Conservation (phyloP, 1,284 basidiomycete genomes). For the Porodaedalea pini region DNA sequence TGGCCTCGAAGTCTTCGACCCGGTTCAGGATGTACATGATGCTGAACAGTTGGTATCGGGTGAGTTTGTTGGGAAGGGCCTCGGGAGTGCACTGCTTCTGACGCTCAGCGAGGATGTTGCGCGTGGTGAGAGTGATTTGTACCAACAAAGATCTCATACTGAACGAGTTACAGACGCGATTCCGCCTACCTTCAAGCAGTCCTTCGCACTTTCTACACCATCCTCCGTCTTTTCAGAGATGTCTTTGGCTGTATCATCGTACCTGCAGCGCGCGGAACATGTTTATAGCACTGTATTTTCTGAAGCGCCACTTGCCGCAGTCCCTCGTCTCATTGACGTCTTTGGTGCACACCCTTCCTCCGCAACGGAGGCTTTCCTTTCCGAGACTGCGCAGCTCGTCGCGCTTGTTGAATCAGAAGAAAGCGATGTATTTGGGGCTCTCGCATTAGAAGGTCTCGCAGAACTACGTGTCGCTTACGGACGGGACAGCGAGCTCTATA, state of each 20-base stretch:
- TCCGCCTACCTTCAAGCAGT: constrained; percentile 42
- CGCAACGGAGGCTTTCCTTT: constrained; percentile 39
- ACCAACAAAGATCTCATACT: constrained; percentile 16
- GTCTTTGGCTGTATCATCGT: constrained; percentile 50
- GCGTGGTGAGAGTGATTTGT: constrained; percentile 41
- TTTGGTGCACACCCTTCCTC: constrained; percentile 37
- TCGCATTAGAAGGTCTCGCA: constrained; percentile 46
- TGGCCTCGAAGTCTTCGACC: constrained; percentile 63
- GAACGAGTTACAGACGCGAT: constrained; percentile 41
- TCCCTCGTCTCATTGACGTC: constrained; percentile 39
- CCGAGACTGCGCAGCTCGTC: constrained; percentile 42
- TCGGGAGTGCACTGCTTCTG: constrained; percentile 49
- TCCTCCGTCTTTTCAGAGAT: constrained; percentile 36
- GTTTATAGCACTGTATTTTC: constrained; percentile 52
- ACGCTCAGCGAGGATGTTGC: constrained; percentile 56
- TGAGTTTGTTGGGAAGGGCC: constrained; percentile 57
- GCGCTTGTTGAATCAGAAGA: constrained; percentile 48
- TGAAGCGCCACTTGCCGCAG: constrained; percentile 24
- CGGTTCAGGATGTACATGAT: constrained; percentile 35
- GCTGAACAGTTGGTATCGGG: constrained; percentile 31
- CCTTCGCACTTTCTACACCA: constrained; percentile 36
- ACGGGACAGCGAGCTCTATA: constrained; percentile 52
- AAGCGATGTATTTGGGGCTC: constrained; percentile 50
- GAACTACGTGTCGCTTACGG: constrained; percentile 31
- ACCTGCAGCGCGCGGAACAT: constrained; percentile 53